phyloP scores from a whole-genome alignment of 2,329 filamentous ascomycete species.

The Pseudovirgaria hyperparasitica region DNA sequence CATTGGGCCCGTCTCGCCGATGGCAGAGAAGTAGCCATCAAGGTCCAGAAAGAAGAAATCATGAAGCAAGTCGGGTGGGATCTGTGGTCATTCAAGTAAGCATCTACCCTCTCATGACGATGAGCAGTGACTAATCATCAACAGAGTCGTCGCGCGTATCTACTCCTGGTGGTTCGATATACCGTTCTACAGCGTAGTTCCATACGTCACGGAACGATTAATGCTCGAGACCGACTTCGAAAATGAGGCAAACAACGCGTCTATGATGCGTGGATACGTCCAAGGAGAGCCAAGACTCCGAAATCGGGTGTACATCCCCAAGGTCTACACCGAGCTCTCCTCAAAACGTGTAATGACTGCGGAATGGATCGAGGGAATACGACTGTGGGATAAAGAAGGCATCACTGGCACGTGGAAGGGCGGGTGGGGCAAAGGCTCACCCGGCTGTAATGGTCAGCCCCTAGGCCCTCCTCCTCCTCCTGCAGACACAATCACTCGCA shows the following conservation, averaged over 20 bases:
- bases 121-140: constrained; percentile 2
- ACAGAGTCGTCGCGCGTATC: constrained; percentile 61
- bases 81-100: constrained; percentile 82
- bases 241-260: constrained; percentile 80
- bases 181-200: constrained; percentile 82
- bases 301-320: constrained; percentile 76
- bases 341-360: constrained; percentile 80
- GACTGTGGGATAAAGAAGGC: constrained; percentile 81
- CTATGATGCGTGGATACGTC: constrained; percentile 69
- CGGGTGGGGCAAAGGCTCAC: constrained; percentile 61
- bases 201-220: constrained; percentile 85
- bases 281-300: constrained; percentile 61
- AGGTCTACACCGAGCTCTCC: constrained; percentile 69
- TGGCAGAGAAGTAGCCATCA: constrained; percentile 85
- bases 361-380: constrained; percentile 93
- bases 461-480: constrained; percentile 9
- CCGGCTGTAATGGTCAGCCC: constrained; percentile 57
- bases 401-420: constrained; percentile 70
- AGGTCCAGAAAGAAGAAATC: constrained; percentile 95
- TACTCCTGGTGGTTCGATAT: constrained; percentile 86
- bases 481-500: constrained; percentile 6
- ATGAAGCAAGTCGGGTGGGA: constrained; percentile 85
- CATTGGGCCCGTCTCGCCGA: constrained; percentile 84
- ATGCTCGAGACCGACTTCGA: constrained; percentile 88
- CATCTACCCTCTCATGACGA: no score